Evolutionary conservation across 2,329 filamentous ascomycete species (phyloP).

Genomic region (Cadophora gregata): DNA sequence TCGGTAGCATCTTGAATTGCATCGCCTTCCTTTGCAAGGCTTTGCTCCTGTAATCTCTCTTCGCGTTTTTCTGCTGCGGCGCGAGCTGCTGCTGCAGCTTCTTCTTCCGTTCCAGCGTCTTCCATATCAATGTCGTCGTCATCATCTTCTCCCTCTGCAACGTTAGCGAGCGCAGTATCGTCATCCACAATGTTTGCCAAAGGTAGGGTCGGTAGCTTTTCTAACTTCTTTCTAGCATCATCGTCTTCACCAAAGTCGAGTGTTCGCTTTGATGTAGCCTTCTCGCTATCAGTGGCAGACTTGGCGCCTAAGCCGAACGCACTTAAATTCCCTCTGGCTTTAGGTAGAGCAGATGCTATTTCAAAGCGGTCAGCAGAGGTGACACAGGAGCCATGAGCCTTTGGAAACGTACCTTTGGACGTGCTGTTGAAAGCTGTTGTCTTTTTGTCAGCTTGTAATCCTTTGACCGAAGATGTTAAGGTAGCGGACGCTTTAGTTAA

Average conservation of each 20-base stretch:
- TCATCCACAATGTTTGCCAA: slow-evolving; percentile 66
- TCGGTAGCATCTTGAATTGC: slow-evolving; percentile 56
- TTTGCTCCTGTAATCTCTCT: slow-evolving; percentile 60
- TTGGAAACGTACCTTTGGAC: slow-evolving; percentile 46
- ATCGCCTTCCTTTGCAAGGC: slow-evolving; percentile 43
- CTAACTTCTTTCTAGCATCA: slow-evolving; percentile 83
- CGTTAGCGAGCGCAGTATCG: slow-evolving; percentile 59
- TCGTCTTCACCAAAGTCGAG: slow-evolving; percentile 90
- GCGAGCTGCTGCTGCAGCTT: slow-evolving; percentile 82
- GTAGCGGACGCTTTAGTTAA: slow-evolving; percentile 52
- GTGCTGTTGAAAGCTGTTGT: slow-evolving; percentile 49
- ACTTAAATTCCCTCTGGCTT: slow-evolving; percentile 75
- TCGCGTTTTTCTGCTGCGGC: slow-evolving; percentile 86
- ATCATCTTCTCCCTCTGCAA: slow-evolving; percentile 65
- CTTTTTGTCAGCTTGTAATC: slow-evolving; percentile 50
- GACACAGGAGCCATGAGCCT: not conserved
- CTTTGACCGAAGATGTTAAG: slow-evolving; percentile 48
- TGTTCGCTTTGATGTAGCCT: slow-evolving; percentile 72
- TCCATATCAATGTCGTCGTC: slow-evolving; percentile 73
- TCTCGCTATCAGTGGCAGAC: slow-evolving; percentile 67
- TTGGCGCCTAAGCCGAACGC: slow-evolving; percentile 83
- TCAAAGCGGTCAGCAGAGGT: slow-evolving; percentile 30
- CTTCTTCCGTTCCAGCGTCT: slow-evolving; percentile 84
- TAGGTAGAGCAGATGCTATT: slow-evolving; percentile 60
- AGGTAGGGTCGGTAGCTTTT: slow-evolving; percentile 82